Evolutionary conservation across 1,139 yeast genomes (phyloP), one percentile per base, ranked within the genome.

Genomic region (Blastobotrys persicus): DNA sequence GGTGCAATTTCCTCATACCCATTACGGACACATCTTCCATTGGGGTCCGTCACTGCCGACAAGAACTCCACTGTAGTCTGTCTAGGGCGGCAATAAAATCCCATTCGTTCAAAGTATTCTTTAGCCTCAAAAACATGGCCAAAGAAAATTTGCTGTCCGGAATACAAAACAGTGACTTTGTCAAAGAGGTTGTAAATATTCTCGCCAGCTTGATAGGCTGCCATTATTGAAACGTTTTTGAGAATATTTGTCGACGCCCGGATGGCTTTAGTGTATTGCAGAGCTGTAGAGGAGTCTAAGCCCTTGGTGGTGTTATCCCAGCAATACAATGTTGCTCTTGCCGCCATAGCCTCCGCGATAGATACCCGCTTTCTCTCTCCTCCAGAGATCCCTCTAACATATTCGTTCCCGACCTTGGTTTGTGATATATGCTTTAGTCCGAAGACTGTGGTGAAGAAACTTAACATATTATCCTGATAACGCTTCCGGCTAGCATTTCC

Each of bases 281-380:
- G 71, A 26, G 87, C 87, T 28, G 86, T 81, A 9, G 86, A 78
- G 16, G 87, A 80, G 68, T 82, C 88, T 55, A 82, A 72, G 61
- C 87, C 88, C 66, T 86, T 74, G 7, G 87, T 82, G 14, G 86
- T 81, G 60, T 82, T 82, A 70, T 82, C 88, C 84, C 85, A 82
- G 60, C 82, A 78, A 57, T 79, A 79, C 43, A 82, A 65, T 5
- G 78, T 70, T 33, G 79, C 83, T 46, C 77, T 70, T 65, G 79
- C 75, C 13, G 80, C 78, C 59, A 78, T 67, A 7, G 83, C 82
- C 44, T 80, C 85, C 13, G 80, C 81, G 50, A 79, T 70, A 2
- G 82, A 77, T 17, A 79, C 83, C 64, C 83, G 72, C 64, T 79
- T 79, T 52, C 82, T 68, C 62, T 79, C 82, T 63, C 83, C 83